phyloP scores from a whole-genome alignment of 192 early-diverging fungal species.

The Umbelopsis isabellina region DNA sequence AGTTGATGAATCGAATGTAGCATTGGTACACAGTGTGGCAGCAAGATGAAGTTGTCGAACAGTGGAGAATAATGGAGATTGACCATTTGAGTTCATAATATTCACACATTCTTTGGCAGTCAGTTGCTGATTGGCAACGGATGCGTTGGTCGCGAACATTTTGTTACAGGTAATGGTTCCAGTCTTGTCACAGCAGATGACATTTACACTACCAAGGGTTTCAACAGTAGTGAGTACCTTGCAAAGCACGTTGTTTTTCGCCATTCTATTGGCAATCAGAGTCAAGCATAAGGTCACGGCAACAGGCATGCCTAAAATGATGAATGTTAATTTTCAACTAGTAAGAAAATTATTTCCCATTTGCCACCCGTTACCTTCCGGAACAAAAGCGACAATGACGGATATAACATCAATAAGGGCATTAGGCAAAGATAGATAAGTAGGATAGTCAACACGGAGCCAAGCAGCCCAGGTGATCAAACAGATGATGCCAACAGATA shows the following conservation, averaged over 20 bases:
- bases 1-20: slow-evolving; percentile 61
- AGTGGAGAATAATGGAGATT: slow-evolving; percentile 13
- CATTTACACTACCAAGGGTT: slow-evolving; percentile 81
- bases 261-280: slow-evolving; percentile 77
- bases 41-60: slow-evolving; percentile 30
- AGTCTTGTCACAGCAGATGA: slow-evolving; percentile 88
- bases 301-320: slow-evolving; percentile 63
- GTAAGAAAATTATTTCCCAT: not conserved
- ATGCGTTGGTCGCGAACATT: slow-evolving; percentile 63
- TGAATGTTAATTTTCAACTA: not conserved
- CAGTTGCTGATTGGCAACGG: slow-evolving; percentile 45
- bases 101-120: slow-evolving; percentile 26
- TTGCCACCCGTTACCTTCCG: slow-evolving; percentile 52
- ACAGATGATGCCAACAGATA: slow-evolving; percentile 50
- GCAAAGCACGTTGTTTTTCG: slow-evolving; percentile 68
- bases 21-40: slow-evolving; percentile 66
- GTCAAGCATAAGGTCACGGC: slow-evolving; percentile 76
- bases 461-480: slow-evolving; percentile 52
- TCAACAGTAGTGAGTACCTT: slow-evolving; percentile 88
- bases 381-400: slow-evolving; percentile 77
- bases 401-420: slow-evolving; percentile 58
- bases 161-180: slow-evolving; percentile 84
- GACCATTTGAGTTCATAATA: not conserved
- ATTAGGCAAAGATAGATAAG: slow-evolving; percentile 52
- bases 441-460: slow-evolving; percentile 58